These are phyloP conservation scores for Oryza glaberrima DNA, from an alignment of 176 grass and related monocot genomes.

Conservation along the genomic window DNA sequence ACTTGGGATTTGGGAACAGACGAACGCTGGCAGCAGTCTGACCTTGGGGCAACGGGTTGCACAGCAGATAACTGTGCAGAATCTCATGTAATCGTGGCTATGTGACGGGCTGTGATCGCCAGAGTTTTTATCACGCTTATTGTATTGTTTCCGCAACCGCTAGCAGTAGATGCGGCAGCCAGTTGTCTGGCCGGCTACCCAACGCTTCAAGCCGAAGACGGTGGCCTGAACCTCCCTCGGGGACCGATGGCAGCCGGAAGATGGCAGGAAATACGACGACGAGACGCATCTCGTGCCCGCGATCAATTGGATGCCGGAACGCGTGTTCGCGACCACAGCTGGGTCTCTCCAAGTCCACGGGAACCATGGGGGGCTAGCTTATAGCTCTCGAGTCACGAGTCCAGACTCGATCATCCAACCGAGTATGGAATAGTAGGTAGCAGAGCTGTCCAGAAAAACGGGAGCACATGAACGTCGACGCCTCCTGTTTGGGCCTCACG, in stretches of 20 bases:
- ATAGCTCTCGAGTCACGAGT: conserved; percentile 11
- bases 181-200: no score
- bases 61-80: no score
- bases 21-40: no score
- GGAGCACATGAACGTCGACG: conserved; percentile 25
- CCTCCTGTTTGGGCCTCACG: not conserved
- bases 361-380: not conserved
- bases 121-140: no score
- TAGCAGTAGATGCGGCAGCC: no score
- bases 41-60: no score
- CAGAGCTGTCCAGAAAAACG: not conserved
- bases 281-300: not conserved
- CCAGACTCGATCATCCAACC: not conserved
- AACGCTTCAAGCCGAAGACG: no score
- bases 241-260: not conserved
- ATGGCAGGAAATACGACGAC: not conserved
- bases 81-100: no score
- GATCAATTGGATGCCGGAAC: not conserved
- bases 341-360: not conserved
- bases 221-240: no score
- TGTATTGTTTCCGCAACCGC: no score
- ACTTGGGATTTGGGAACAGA: no score
- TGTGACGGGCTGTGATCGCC: no score
- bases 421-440: not conserved
- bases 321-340: not conserved